Base-by-base conservation (phyloP, 257 asterid species). In the Craterostigma plantagineum region DNA sequence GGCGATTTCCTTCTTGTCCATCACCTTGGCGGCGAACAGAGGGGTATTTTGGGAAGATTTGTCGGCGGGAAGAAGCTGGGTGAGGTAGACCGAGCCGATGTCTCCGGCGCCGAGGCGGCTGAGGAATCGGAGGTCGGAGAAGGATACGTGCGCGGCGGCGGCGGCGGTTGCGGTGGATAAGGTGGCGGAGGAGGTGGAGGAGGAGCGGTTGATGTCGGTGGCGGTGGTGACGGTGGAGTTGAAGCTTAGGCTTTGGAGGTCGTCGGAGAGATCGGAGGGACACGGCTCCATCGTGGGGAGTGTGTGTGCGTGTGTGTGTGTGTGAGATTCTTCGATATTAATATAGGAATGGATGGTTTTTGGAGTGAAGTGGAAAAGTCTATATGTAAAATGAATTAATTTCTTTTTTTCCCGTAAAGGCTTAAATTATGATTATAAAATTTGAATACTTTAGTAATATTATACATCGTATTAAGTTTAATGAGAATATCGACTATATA, bases 101-200 rank as follows among this genome's bases (percentile, higher is more conserved):
- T 90, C 98, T 9, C 98, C 98, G 58, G 95, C 53, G 36, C 98
- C 98, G 34, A 90, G 70, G 23, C 98, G 91, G 61, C 63, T 85
- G 70, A 90, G 75, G 72, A 90, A 90, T 12, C 92, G 93, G 63
- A 90, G 79, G 66, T 83, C 93, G 60, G 87, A 10, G 48, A 83
- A 68, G 46, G 94, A 57, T 48, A 77, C 92, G 9, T 81, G 81
- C 52, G 97, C 63, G 43, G 87, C 79, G 15, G 56, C 51, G 37
- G 71, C 34, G 57, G 65, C 44, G 66, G 71, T 46, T 52, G 4
- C 0, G 47, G 72, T 43, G 67, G 66, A 4, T 5, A 0, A 8
- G 7, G 18, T 9, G 52, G 30, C 11, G 52, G 66, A 39, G 16
- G 68, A 65, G 44, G 92, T 48, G 42, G 52, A 48, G 42, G n/a